Percentiles rank a stretch among this genome's conserved stretches.
Evolutionary conservation across 352 stramenopile species (phyloP).

Genomic region (Pythium utonaiense): DNA sequence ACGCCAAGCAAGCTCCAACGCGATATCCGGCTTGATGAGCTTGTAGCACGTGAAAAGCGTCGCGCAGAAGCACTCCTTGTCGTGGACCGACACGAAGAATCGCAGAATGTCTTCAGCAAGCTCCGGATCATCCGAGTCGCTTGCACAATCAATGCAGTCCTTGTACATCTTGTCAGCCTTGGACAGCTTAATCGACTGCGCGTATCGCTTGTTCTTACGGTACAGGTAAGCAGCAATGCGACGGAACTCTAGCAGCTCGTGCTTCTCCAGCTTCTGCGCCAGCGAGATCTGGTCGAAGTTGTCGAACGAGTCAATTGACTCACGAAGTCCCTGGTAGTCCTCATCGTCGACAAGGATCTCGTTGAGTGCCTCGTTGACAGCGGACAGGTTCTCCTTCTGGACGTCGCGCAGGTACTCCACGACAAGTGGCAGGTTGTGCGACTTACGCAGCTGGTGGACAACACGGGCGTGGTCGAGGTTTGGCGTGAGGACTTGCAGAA

Average conservation of each 20-base stretch:
- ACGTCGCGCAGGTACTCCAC: slow-evolving; percentile 98
- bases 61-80: slow-evolving; percentile 99
- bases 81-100: slow-evolving; percentile 98
- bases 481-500: slow-evolving; percentile 98
- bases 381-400: slow-evolving; percentile 98
- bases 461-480: slow-evolving; percentile 98
- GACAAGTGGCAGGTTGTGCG: slow-evolving; percentile 95
- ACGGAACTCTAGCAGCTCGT: slow-evolving; percentile 99
- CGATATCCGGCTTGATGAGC: slow-evolving; percentile 98
- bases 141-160: slow-evolving; percentile 99
- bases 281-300: slow-evolving; percentile 99
- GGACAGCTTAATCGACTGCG: slow-evolving; percentile 97
- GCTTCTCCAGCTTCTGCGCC: slow-evolving; percentile 97
- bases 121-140: slow-evolving; percentile 93
- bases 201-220: slow-evolving; percentile 99
- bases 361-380: slow-evolving; percentile 99
- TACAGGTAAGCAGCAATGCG: slow-evolving; percentile 99
- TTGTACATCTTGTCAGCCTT: slow-evolving; percentile 99
- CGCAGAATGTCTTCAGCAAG: slow-evolving; percentile 97
- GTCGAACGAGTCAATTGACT: slow-evolving; percentile 98
- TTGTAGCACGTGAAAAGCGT: slow-evolving; percentile 99
- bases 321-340: slow-evolving; percentile 96
- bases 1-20: slow-evolving; percentile 98
- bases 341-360: slow-evolving; percentile 96
- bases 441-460: slow-evolving; percentile 97